Evolutionary conservation across 1,284 basidiomycete species (phyloP).

Genomic region (Naganishia albida): DNA sequence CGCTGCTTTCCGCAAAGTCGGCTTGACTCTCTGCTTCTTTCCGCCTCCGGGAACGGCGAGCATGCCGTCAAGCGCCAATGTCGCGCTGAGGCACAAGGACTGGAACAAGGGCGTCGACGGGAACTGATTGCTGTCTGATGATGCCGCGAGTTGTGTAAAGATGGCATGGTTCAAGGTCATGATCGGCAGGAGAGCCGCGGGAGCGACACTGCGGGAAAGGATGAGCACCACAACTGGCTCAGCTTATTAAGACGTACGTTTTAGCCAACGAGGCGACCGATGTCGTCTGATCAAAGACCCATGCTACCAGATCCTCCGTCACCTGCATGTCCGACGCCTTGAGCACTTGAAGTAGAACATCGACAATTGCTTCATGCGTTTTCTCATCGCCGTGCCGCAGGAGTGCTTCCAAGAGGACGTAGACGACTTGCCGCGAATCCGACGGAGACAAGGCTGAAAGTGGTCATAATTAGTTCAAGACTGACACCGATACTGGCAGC

Average conservation of each 20-base stretch:
- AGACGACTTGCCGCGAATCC: conserved; percentile 20
- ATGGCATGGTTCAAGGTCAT: conserved; percentile 43
- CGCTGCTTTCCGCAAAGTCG: conserved; percentile 42
- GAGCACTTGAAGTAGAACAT: conserved; percentile 13
- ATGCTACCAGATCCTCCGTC: conserved; percentile 22
- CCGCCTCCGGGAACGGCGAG: conserved; percentile 31
- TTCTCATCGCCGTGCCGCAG: conserved; percentile 26
- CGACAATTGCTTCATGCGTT: conserved; percentile 29
- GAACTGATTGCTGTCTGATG: conserved; percentile 37
- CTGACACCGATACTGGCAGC: not conserved
- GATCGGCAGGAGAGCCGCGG: conserved; percentile 41
- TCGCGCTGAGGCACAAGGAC: conserved; percentile 44
- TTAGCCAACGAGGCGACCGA: conserved; percentile 15
- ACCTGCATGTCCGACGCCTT: conserved; percentile 18
- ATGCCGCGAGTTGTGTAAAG: conserved; percentile 40
- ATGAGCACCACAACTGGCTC: conserved; percentile 24
- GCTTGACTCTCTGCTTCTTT: conserved; percentile 32
- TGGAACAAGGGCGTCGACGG: conserved; percentile 40
- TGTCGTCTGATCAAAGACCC: conserved; percentile 24
- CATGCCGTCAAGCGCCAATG: conserved; percentile 45
- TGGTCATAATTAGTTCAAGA: no score
- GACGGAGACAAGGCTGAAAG: conserved; percentile 5
- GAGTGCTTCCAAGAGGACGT: conserved; percentile 21
- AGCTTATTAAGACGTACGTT: conserved; percentile 16
- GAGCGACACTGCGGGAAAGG: conserved; percentile 36